Conservation (phyloP, 768 basidiomycete genomes). For the Exsudoporus frostii region DNA sequence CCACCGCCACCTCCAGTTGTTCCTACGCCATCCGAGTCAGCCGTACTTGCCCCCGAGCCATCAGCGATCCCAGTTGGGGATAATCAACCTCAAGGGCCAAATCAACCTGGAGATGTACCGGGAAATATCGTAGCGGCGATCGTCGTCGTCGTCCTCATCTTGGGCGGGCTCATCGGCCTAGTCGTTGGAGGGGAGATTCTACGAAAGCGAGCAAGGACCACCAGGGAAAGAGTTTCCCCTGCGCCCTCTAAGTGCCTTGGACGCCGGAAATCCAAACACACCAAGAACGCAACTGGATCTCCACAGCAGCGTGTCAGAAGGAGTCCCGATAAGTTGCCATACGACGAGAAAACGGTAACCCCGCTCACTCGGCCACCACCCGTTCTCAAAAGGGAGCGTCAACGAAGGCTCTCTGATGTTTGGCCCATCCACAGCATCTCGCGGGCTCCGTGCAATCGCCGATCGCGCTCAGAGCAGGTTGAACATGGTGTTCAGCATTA, state of each 20-base stretch:
- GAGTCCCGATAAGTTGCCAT: slow-evolving; percentile 3
- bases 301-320: background rate
- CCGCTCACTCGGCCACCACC: slow-evolving; percentile 15
- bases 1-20: background rate
- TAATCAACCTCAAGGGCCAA: slow-evolving; percentile 1
- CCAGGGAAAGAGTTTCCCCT: background rate
- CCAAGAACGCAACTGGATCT: background rate
- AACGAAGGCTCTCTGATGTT: slow-evolving; percentile 12
- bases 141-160: slow-evolving; percentile 23
- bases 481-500: background rate
- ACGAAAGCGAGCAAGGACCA: slow-evolving; percentile 16
- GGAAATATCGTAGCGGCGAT: slow-evolving; percentile 24
- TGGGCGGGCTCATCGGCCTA: slow-evolving; percentile 27
- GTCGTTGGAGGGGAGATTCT: slow-evolving; percentile 26
- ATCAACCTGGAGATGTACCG: slow-evolving; percentile 6
- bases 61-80: background rate
- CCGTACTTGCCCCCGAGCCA: slow-evolving; percentile 1
- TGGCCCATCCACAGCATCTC: slow-evolving; percentile 25
- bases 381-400: slow-evolving; percentile 10
- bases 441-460: slow-evolving; percentile 6
- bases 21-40: slow-evolving; percentile 6
- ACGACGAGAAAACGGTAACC: slow-evolving; percentile 13
- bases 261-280: slow-evolving; percentile 4
- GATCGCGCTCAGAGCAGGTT: slow-evolving; percentile 2
- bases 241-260: background rate